Evolutionary conservation across 2,329 filamentous ascomycete species (phyloP), one percentile per base, ranked within the genome.

Genomic region (Venturia effusa): DNA sequence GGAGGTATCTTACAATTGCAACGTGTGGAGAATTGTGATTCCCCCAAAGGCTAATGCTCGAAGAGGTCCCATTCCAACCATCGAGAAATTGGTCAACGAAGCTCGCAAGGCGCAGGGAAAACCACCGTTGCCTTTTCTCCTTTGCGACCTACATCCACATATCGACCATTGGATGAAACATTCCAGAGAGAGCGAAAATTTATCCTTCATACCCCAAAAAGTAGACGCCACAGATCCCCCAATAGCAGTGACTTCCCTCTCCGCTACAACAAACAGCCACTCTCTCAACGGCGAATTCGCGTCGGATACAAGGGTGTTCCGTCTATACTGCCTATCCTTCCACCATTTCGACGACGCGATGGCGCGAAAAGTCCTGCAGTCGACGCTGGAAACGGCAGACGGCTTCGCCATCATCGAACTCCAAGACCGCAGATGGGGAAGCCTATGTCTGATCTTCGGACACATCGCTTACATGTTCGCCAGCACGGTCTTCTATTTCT

Each of bases 331-430:
- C 71, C 78, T 90, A 1, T 83, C 87, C 0, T 92, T 92, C 70
- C 89, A 92, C 73, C 88, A 92, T 75, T 92, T 92, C 68, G 81
- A 85, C 66, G 86, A 91, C 69, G 74, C 75, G 4, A 74, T 85
- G 22, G 88, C 86, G 0, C 75, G 72, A 32, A 78, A 79, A 10
- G 87, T 90, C 37, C 72, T 92, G 39, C 78, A 78, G 62, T 85
- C 88, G 71, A 87, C 86, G 0, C 73, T 90, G 43, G 78, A 83
- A 68, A 88, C 83, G 0, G 82, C 83, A 62, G 81, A 88, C 66
- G 88, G 83, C 0, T 87, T 90, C 68, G 86, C 81, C 10, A 88
- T 92, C 66, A 85, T 91, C 66, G 88, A 91, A 74, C 79, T 91
- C n/a, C 88, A 90, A 72, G 85, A 87, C 68, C 83, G 88, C 0